phyloP scores from a whole-genome alignment of 2,329 filamentous ascomycete species.

The Achaetomium macrosporum region DNA sequence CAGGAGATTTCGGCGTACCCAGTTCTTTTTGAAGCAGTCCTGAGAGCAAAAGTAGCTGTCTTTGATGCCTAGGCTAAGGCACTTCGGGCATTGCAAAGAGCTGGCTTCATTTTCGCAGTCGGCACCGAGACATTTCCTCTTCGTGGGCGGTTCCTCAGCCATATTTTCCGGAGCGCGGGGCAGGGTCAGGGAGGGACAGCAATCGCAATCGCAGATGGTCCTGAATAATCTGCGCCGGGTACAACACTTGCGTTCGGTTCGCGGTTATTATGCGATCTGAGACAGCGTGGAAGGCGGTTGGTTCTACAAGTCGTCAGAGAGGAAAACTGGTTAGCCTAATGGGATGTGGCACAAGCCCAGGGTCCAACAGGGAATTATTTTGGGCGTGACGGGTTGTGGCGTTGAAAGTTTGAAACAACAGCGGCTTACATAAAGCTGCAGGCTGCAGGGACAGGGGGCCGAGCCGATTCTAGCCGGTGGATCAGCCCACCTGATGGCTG shows the following conservation, averaged over 20 bases:
- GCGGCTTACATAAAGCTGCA: background rate
- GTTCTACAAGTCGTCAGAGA: too few relatives aligned
- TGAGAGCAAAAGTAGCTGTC: constrained; percentile 97
- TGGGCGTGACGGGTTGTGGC: too few relatives aligned
- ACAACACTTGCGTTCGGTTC: background rate
- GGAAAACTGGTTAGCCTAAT: too few relatives aligned
- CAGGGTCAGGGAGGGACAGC: constrained; percentile 5
- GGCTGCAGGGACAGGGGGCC: background rate
- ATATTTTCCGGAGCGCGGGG: constrained; percentile 31
- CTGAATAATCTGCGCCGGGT: background rate
- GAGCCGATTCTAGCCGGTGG: constrained; percentile 16
- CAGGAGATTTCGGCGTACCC: constrained; percentile 55
- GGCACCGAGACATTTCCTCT: constrained; percentile 69
- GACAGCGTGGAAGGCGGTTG: too few relatives aligned
- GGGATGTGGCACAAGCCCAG: too few relatives aligned
- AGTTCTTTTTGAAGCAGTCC: constrained; percentile 98
- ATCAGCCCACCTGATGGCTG: background rate
- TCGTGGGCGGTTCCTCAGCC: constrained; percentile 44
- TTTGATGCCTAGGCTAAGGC: constrained; percentile 78
- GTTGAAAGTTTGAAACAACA: too few relatives aligned
- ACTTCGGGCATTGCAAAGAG: constrained; percentile 87
- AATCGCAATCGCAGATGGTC: background rate
- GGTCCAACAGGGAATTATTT: too few relatives aligned
- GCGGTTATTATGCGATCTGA: background rate
- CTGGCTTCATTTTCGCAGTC: constrained; percentile 86